Evolutionary conservation across 768 basidiomycete species (phyloP).

Genomic region (Fomitopsis serialis): DNA sequence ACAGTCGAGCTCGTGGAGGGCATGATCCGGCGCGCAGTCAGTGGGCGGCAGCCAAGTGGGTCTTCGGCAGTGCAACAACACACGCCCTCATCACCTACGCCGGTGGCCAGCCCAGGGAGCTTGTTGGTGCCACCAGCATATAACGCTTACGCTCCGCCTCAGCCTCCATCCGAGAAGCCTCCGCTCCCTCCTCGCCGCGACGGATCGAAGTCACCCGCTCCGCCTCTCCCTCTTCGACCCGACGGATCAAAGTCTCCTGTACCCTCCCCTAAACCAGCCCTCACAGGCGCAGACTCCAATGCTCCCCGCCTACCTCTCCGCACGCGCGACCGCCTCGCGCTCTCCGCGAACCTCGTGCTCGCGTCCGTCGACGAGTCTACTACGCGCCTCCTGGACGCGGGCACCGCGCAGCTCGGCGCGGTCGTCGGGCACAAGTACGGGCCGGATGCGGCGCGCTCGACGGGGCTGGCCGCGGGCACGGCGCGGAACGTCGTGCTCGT

Average conservation of each 20-base stretch:
- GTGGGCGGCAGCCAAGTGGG: slow-evolving; percentile 19
- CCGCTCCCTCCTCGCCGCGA: background rate
- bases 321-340: slow-evolving; percentile 39
- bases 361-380: slow-evolving; percentile 59
- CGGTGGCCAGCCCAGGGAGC: slow-evolving; percentile 1
- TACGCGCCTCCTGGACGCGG: slow-evolving; percentile 44
- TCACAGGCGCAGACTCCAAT: background rate
- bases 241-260: slow-evolving; percentile 4
- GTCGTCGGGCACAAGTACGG: slow-evolving; percentile 55
- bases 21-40: slow-evolving; percentile 53
- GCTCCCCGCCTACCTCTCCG: background rate
- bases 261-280: background rate
- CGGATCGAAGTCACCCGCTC: background rate
- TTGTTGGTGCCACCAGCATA: too few species aligned
- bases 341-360: slow-evolving; percentile 62
- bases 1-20: slow-evolving; percentile 57
- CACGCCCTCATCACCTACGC: background rate
- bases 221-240: slow-evolving; percentile 1
- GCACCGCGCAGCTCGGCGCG: slow-evolving; percentile 41
- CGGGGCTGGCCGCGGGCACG: slow-evolving; percentile 54
- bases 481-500: slow-evolving; percentile 70
- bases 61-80: background rate
- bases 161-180: slow-evolving; percentile 5
- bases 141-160: too few species aligned
- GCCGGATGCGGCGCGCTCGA: slow-evolving; percentile 53